These are phyloP conservation scores for Hymenoscyphus fructigenus DNA, from an alignment of 2,329 filamentous ascomycete species.

Conservation along the genomic window DNA sequence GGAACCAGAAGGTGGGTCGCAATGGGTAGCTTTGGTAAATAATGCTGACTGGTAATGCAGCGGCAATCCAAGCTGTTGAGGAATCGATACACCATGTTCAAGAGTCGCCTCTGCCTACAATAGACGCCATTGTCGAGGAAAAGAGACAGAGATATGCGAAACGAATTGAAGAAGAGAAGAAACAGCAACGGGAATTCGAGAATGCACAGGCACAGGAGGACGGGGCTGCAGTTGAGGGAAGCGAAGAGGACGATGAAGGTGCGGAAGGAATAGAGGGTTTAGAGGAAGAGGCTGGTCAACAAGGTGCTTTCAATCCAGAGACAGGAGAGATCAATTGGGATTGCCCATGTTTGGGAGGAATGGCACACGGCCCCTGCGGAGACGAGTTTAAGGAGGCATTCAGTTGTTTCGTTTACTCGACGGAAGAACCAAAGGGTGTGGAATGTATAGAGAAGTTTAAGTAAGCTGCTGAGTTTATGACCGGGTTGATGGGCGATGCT, in stretches of 20 bases:
- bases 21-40: neutral
- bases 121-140: conserved; percentile 66
- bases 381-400: conserved; percentile 95
- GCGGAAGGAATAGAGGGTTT: conserved; percentile 51
- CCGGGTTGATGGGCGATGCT: conserved; percentile 17
- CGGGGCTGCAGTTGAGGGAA: conserved; percentile 28
- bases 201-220: conserved; percentile 26
- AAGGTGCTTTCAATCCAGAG: conserved; percentile 96
- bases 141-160: conserved; percentile 47
- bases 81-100: conserved; percentile 36
- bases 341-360: conserved; percentile 93
- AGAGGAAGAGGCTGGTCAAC: conserved; percentile 78
- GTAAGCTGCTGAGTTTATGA: conserved; percentile 51
- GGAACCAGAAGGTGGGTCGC: conserved; percentile 67
- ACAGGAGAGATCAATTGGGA: conserved; percentile 99
- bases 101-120: conserved; percentile 59
- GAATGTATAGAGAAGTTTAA: conserved; percentile 98
- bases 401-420: conserved; percentile 96
- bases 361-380: conserved; percentile 94
- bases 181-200: conserved; percentile 25
- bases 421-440: conserved; percentile 94
- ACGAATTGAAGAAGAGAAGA: conserved; percentile 26
- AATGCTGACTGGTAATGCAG: conserved; percentile 13
- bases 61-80: conserved; percentile 37
- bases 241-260: conserved; percentile 31